phyloP scores from a whole-genome alignment of 306 rosid genomes.

The Casuarina glauca region DNA sequence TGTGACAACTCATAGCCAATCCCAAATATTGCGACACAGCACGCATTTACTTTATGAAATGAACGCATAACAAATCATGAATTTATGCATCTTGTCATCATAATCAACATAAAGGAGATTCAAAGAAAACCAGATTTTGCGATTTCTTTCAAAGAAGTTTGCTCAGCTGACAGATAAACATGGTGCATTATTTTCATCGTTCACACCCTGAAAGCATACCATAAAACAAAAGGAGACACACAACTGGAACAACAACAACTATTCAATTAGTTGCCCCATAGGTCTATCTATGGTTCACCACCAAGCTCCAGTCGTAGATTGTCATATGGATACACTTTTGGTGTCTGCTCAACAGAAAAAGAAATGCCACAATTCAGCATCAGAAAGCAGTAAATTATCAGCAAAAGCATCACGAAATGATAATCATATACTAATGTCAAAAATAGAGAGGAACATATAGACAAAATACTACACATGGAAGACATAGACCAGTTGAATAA shows the following conservation, averaged over 20 bases:
- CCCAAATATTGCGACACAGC: neutral
- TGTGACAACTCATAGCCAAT: neutral
- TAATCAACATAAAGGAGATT: neutral
- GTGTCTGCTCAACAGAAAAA: slow-evolving; percentile 50
- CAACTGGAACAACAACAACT: slow-evolving; percentile 38
- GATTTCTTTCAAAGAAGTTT: slow-evolving; percentile 23
- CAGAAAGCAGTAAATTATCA: slow-evolving; percentile 7
- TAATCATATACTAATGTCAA: neutral
- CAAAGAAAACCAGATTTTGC: slow-evolving; percentile 16
- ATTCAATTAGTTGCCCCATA: slow-evolving; percentile 14
- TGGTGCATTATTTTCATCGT: slow-evolving; percentile 37
- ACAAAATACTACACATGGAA: neutral
- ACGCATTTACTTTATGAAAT: neutral
- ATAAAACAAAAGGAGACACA: slow-evolving; percentile 30
- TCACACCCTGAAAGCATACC: slow-evolving; percentile 28
- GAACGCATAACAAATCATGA: neutral
- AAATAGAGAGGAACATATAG: neutral
- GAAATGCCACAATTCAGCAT: slow-evolving; percentile 18
- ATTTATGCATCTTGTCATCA: neutral
- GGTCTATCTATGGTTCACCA: slow-evolving; percentile 64
- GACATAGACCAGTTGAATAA: neutral
- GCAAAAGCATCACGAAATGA: neutral
- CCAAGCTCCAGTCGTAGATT: slow-evolving; percentile 92
- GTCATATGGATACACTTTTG: slow-evolving; percentile 89
- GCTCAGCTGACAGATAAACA: slow-evolving; percentile 25